Percentiles rank a stretch among this genome's conserved stretches.
phyloP scores from a whole-genome alignment of 176 grass and related monocot species.

The Cenchrus americanus region DNA sequence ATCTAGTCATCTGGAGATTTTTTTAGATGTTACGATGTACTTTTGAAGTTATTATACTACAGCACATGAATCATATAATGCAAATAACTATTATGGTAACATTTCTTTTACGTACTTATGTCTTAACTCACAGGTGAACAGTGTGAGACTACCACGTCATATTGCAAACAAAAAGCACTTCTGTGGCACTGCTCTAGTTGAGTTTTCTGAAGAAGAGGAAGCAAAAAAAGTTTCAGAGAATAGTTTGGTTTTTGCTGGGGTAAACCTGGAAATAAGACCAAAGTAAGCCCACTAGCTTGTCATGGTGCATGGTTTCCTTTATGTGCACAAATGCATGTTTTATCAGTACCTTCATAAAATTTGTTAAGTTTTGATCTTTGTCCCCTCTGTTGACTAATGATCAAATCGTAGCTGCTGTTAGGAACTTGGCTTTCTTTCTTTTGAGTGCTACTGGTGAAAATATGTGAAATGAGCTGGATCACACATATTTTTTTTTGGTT shows the following conservation, averaged over 20 bases:
- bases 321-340: neutral
- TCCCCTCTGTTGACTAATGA: neutral
- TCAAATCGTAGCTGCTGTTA: neutral
- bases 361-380: neutral
- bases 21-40: neutral
- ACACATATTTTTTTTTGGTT: neutral
- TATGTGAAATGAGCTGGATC: neutral
- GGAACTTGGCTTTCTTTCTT: conserved; percentile 8
- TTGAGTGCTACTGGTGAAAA: neutral
- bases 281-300: conserved; percentile 53
- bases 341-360: neutral
- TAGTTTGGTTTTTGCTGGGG: conserved; percentile 54
- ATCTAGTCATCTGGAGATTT: neutral
- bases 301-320: neutral
- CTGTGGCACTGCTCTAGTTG: conserved; percentile 72
- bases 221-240: conserved; percentile 53
- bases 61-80: neutral
- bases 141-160: conserved; percentile 78
- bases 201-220: conserved; percentile 82
- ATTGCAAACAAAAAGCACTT: conserved; percentile 67
- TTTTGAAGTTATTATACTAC: conserved; percentile 1
- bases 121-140: conserved; percentile 65
- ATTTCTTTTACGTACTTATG: neutral
- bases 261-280: conserved; percentile 62
- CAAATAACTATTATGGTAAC: neutral